A percentile compares a stretch with the other conserved stretches of the same genome.
phyloP scores from a whole-genome alignment of 106 monocot species.

The Dendrobium huoshanense region DNA sequence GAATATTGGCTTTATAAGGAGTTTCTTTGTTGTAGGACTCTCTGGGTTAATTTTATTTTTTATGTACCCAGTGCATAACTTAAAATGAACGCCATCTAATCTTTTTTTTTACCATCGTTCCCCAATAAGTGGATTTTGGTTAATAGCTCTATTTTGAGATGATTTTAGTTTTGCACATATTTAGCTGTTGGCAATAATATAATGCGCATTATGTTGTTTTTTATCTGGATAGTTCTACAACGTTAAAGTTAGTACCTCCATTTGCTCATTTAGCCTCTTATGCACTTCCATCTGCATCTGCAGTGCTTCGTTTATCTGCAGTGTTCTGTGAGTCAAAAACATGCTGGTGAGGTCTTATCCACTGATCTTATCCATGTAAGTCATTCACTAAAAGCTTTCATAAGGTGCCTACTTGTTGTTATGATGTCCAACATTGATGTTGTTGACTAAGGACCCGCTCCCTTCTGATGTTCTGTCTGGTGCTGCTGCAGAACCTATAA shows the following conservation, averaged over 20 bases:
- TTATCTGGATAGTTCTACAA: background rate
- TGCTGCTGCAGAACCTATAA: conserved; percentile 10
- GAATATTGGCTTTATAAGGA: too few species aligned
- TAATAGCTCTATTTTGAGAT: background rate
- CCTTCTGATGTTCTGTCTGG: conserved; percentile 40
- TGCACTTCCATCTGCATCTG: conserved; percentile 93
- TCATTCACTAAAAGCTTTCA: background rate
- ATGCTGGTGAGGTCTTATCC: background rate
- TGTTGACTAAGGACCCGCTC: conserved; percentile 8
- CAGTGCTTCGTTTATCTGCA: conserved; percentile 79
- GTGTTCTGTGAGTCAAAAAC: conserved; percentile 28
- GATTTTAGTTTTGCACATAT: background rate
- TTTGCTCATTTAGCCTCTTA: conserved; percentile 69
- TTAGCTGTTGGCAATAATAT: background rate
- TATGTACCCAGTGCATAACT: too few species aligned
- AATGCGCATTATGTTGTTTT: background rate
- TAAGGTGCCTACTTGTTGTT: conserved; percentile 61
- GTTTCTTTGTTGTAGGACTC: too few species aligned
- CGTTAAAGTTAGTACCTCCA: conserved; percentile 36
- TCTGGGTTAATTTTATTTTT: too few species aligned
- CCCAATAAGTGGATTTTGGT: background rate
- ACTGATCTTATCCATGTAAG: background rate
- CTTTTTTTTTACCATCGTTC: background rate
- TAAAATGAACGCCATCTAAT: background rate
- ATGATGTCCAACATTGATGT: conserved; percentile 20